Conservation (phyloP, 495 filamentous ascomycete species). For the Hypoxylon cercidicola region DNA sequence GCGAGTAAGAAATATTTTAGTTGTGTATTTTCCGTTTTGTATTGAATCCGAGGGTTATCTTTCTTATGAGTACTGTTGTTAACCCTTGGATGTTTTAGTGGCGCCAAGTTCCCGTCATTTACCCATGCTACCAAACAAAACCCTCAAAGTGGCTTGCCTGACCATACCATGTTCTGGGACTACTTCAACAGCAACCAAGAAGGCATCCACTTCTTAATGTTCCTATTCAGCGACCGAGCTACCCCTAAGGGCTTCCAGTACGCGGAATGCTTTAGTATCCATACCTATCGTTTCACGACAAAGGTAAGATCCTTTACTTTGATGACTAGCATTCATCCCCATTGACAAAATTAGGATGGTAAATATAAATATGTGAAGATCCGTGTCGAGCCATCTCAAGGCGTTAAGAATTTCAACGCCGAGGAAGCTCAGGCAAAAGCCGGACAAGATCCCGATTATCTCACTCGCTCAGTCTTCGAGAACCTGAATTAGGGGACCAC, state of each 20-base stretch:
- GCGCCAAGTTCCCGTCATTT: conserved; percentile 68
- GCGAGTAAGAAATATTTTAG: conserved; percentile 46
- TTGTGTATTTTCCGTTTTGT: too few relatives aligned
- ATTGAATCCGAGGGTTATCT: too few relatives aligned
- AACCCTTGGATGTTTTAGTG: conserved; percentile 12
- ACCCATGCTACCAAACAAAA: conserved; percentile 74
- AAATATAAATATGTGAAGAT: conserved; percentile 69
- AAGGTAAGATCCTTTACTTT: conserved; percentile 46
- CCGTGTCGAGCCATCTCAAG: conserved; percentile 65
- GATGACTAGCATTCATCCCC: too few relatives aligned
- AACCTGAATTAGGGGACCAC: conserved; percentile 49
- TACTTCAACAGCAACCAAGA: conserved; percentile 65
- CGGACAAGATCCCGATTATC: conserved; percentile 62
- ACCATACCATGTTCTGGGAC: conserved; percentile 55
- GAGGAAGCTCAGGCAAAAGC: conserved; percentile 51
- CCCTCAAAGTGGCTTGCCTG: conserved; percentile 67
- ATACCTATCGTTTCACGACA: conserved; percentile 67
- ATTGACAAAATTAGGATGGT: conserved; percentile 50
- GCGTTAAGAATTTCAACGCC: conserved; percentile 63
- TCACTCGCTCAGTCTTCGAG: conserved; percentile 51
- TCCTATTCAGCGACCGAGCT: conserved; percentile 70
- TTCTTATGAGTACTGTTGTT: too few relatives aligned
- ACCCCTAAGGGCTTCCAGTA: conserved; percentile 69
- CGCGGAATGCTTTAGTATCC: conserved; percentile 64
- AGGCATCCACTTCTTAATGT: conserved; percentile 74